Base-by-base conservation (phyloP, 306 rosid species). In the Clitoria ternatea region DNA sequence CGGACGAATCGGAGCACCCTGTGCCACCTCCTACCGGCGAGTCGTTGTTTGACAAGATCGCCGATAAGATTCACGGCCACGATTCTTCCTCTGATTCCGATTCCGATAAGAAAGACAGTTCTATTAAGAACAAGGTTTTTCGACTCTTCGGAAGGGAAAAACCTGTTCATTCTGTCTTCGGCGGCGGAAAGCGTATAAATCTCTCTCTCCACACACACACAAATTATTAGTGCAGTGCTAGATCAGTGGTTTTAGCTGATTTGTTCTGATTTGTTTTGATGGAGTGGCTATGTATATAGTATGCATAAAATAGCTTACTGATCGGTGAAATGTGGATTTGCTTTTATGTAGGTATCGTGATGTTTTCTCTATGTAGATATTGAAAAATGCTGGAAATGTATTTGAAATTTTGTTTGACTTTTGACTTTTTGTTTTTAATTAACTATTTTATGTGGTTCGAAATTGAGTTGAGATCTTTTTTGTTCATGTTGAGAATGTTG, bases 131-230 rank as follows among this genome's bases (percentile, higher is more conserved):
- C 14, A 84, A 90, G 79, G 72, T 86, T 17, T 89, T 39, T 81
- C 88, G 97, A 18, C 82, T 94, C 26, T 90, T 94, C 49, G 97
- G 97, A 3, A 69, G 96, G 52, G 96, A 91, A 74, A 84, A 22
- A 44, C 96, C 97, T 0, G 88, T 89, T 29, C 96, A 91, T 67
- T 77, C 86, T 29, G 84, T 91, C 59, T 66, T 94, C 19, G 96
- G 97, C 52, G 99, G 97, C 2, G 99, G 98, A 81, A 92, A 89
- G 76, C 75, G 97, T 92, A 89, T 18, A 82, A 13, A 44, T 59
- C 23, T 15, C 27, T 76, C 24, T 60, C 17, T 26, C 37, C 56
- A 22, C 66, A 27, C 29, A 8, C 11, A n/a, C 8, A 4, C 7
- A 77, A 29, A 39, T 76, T 52, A 35, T 19, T 53, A 49, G 15